phyloP scores from a whole-genome alignment of 768 basidiomycete species.

The Brasilioporus rufonigricans region DNA sequence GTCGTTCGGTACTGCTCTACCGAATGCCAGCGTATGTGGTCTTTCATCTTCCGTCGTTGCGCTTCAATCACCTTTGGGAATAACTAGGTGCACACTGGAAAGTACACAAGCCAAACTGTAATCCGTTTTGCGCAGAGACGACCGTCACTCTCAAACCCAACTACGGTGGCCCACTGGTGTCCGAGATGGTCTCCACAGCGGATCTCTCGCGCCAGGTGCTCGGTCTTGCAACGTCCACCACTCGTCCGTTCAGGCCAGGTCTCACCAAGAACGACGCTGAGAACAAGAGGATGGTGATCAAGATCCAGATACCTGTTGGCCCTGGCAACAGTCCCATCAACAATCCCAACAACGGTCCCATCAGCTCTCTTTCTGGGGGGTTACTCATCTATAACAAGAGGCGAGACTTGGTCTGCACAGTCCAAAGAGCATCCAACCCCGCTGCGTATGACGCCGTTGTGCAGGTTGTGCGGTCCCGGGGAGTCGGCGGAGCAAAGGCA shows the following conservation, averaged over 20 bases:
- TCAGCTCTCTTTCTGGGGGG: constrained; percentile 16
- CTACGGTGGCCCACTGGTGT: constrained; percentile 27
- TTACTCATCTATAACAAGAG: constrained; percentile 53
- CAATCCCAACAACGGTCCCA: background rate
- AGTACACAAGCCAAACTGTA: constrained; percentile 46
- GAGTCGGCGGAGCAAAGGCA: constrained; percentile 45
- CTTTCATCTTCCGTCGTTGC: background rate
- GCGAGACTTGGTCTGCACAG: constrained; percentile 48
- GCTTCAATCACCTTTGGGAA: background rate
- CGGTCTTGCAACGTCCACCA: constrained; percentile 26
- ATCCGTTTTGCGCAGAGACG: constrained; percentile 41
- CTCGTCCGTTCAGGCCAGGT: constrained; percentile 18
- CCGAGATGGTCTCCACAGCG: constrained; percentile 24
- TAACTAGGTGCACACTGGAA: constrained; percentile 46
- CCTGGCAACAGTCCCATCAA: background rate
- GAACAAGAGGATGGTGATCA: constrained; percentile 48
- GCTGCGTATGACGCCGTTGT: constrained; percentile 41
- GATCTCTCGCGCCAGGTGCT: constrained; percentile 30
- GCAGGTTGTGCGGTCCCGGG: constrained; percentile 39
- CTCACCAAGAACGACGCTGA: constrained; percentile 21
- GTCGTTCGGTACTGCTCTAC: constrained; percentile 50
- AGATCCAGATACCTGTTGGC: constrained; percentile 47
- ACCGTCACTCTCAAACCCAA: constrained; percentile 47
- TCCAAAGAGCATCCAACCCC: constrained; percentile 33
- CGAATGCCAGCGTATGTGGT: constrained; percentile 50